Base-by-base conservation (phyloP, 306 rosid genomes). In the Myrica gale region DNA sequence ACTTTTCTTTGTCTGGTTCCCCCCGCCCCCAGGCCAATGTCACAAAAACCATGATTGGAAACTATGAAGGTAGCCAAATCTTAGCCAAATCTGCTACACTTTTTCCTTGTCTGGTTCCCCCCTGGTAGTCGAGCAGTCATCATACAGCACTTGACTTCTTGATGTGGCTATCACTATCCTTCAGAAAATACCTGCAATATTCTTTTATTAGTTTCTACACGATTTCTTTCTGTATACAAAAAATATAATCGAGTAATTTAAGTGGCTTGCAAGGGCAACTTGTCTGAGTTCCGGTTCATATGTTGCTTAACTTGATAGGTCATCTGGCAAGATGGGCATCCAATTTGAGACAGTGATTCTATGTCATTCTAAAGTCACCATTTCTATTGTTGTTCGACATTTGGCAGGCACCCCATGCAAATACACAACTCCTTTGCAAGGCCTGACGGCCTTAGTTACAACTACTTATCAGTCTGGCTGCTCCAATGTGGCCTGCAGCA, bases 351-450 rank as follows among this genome's bases (percentile, higher is more conserved):
- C 21, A 21, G 37, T 12, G 8, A 66, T 66, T 17, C 26, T 66
- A 42, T 41, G n/a, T 17, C 26, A 42, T 42, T 66, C 26, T 66
- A 43, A 66, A 63, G 42, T 66, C 21, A 44, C 11, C 32, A 10
- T 45, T 13, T 50, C 63, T 23, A 41, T 45, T 76, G 63, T 54
- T 48, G 16, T 46, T 76, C 44, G 50, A 69, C 74, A 63, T 53
- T 76, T 88, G 80, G 76, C 88, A 96, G 99, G 99, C 80, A 87
- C 56, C 4, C 99, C 99, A 26, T 96, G 99, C 81, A 90, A 86
- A 68, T 87, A 89, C 54, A 87, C 79, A 70, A 89, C 96, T 68
- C 98, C 98, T 26, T 82, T 96, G 80, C 98, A 96, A 82, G 98
- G 92, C 69, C 87, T 96, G 72, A 81, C 89, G 46, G 93, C 92